Evolutionary conservation across 2,329 filamentous ascomycete species (phyloP).

Genomic region (Trichoderma sp.): DNA sequence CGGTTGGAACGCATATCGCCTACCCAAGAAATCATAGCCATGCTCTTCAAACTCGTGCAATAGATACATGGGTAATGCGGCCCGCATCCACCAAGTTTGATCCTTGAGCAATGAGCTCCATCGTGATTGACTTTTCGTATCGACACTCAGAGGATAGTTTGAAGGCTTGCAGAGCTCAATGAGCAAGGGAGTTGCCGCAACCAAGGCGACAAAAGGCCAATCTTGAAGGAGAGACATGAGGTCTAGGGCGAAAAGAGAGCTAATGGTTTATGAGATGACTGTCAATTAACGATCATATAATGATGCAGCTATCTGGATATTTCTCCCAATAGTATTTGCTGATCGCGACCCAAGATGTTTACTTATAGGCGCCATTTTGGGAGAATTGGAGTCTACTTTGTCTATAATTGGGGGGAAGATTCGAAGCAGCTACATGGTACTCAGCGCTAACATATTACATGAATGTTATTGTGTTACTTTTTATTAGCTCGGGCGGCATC

Average conservation of each 20-base stretch:
- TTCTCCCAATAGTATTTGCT: not conserved
- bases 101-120: constrained; percentile 1
- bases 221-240: not conserved
- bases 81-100: constrained; percentile 1
- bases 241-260: not conserved
- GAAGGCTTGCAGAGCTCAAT: not conserved
- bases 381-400: not conserved
- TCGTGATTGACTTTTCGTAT: not conserved
- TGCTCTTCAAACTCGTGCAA: constrained; percentile 15
- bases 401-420: not conserved
- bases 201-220: constrained; percentile 1
- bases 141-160: not conserved
- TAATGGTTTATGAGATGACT: not conserved
- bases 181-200: not conserved
- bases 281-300: not conserved
- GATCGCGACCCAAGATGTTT: not conserved
- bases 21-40: constrained; percentile 7
- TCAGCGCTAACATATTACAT: not conserved
- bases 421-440: not conserved
- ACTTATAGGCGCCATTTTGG: not conserved
- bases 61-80: not conserved
- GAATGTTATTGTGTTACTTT: not conserved
- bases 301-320: not conserved
- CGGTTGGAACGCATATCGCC: not conserved
- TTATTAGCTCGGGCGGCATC: not conserved